Percentiles rank a stretch among this genome's conserved stretches.
These are phyloP conservation scores for Iris macrosiphon DNA, from an alignment of 106 monocot species.

Conservation along the genomic window DNA sequence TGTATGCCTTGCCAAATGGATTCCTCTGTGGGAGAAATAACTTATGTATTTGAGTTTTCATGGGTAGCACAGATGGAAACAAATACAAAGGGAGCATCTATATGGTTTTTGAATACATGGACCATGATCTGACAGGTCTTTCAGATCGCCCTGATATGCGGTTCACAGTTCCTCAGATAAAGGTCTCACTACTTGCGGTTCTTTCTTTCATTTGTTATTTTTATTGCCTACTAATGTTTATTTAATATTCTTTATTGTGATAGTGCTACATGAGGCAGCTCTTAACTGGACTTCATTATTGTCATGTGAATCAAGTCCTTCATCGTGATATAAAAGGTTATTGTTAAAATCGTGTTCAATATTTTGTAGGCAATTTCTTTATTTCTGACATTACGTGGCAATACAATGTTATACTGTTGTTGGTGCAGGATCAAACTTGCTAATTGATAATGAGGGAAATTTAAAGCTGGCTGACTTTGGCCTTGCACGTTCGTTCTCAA, in stretches of 20 bases:
- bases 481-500: constrained; percentile 88
- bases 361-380: no score
- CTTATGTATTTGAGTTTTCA: constrained; percentile 10
- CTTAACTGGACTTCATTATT: constrained; percentile 93
- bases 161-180: constrained; percentile 90
- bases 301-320: constrained; percentile 97
- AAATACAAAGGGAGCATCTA: constrained; percentile 97
- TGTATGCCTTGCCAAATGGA: background rate
- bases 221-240: background rate
- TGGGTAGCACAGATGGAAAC: constrained; percentile 55
- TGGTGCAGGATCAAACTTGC: constrained; percentile 79
- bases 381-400: no score
- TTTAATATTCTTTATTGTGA: no score
- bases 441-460: constrained; percentile 96
- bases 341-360: no score
- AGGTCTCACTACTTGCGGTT: constrained; percentile 49
- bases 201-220: background rate
- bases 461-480: constrained; percentile 99
- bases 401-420: background rate
- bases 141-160: constrained; percentile 90
- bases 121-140: constrained; percentile 95
- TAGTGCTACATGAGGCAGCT: constrained; percentile 99
- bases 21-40: no score
- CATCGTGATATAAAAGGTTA: constrained; percentile 98
- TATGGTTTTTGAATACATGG: constrained; percentile 99